Conservation (phyloP, 163 green algal species). For the Botryococcus braunii region DNA sequence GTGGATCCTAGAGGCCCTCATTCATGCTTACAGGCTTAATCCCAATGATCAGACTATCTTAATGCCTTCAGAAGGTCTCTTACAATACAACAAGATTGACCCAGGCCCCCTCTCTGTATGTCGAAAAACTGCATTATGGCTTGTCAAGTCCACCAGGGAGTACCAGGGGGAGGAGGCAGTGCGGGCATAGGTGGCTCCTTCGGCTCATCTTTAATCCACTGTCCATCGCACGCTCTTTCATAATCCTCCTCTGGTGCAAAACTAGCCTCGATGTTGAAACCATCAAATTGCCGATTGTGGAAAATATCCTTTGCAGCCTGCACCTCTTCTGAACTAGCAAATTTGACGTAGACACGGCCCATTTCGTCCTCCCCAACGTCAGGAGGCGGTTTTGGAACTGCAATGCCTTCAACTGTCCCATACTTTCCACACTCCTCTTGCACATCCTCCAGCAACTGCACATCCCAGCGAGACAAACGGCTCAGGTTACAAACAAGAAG, state of each 20-base stretch:
- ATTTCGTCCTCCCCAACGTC: slow-evolving; percentile 15
- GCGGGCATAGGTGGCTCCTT: neutral
- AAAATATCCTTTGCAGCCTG: slow-evolving; percentile 28
- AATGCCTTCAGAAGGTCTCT: too few relatives aligned
- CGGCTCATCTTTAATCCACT: slow-evolving; percentile 3
- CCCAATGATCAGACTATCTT: too few relatives aligned
- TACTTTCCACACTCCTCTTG: slow-evolving; percentile 35
- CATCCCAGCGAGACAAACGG: neutral
- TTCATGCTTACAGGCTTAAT: too few relatives aligned
- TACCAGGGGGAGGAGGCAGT: neutral
- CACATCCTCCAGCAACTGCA: slow-evolving; percentile 39
- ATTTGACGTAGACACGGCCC: slow-evolving; percentile 37
- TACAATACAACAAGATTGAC: too few relatives aligned
- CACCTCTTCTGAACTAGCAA: slow-evolving; percentile 22
- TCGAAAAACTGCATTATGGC: too few relatives aligned
- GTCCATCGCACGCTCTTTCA: neutral
- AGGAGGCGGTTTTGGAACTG: slow-evolving; percentile 25
- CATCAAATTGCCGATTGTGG: slow-evolving; percentile 41
- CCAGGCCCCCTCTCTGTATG: too few relatives aligned
- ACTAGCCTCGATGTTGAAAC: slow-evolving; percentile 25
- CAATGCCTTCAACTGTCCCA: slow-evolving; percentile 24
- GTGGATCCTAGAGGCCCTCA: too few relatives aligned
- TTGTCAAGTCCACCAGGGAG: neutral
- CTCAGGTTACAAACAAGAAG: neutral
- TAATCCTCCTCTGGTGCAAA: slow-evolving; percentile 28